Conservation (phyloP, 495 filamentous ascomycete genomes). For the Penicillium coffeae region DNA sequence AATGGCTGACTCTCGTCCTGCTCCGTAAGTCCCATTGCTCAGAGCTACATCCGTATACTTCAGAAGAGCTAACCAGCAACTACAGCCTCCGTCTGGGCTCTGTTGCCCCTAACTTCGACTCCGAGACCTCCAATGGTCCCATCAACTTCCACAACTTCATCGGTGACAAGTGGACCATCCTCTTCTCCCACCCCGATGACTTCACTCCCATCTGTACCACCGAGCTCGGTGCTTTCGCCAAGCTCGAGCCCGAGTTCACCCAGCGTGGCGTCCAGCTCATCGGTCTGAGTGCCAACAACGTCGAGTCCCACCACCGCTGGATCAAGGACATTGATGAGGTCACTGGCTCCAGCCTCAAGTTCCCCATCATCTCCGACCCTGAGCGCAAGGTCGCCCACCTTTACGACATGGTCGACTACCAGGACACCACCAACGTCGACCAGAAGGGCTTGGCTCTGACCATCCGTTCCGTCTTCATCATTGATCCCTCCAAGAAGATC, state of each 20-base stretch:
- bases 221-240: conserved; percentile 94
- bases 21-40: conserved; percentile 41
- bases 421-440: conserved; percentile 54
- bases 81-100: conserved; percentile 79
- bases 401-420: conserved; percentile 64
- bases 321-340: conserved; percentile 66
- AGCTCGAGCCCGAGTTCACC: conserved; percentile 94
- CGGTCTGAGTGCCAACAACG: conserved; percentile 67
- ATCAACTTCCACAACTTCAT: conserved; percentile 99
- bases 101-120: conserved; percentile 88
- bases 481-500: conserved; percentile 68
- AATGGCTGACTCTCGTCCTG: conserved; percentile 50
- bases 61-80: not conserved
- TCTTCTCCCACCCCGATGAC: conserved; percentile 93
- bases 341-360: conserved; percentile 50
- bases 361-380: conserved; percentile 68
- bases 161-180: conserved; percentile 87
- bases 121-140: conserved; percentile 82
- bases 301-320: conserved; percentile 58
- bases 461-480: conserved; percentile 66
- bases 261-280: conserved; percentile 94
- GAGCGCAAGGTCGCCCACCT: conserved; percentile 60
- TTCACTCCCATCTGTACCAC: conserved; percentile 97
- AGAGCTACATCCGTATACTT: not conserved
- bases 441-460: conserved; percentile 60